Base-by-base conservation (phyloP, 192 early-diverging fungal species). In the Phycomyces blakesleeanus region DNA sequence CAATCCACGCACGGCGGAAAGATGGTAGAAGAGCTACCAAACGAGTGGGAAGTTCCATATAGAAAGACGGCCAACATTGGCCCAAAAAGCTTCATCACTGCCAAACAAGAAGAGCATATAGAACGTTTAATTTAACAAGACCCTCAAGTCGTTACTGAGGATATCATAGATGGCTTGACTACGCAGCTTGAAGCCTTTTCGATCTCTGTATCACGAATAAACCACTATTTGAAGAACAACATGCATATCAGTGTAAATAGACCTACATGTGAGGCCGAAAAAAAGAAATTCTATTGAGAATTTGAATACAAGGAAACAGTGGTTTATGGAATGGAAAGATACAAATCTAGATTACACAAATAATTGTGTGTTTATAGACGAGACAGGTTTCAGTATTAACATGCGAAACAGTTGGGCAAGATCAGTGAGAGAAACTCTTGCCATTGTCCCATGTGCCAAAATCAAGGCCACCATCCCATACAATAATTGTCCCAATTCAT, bases 311-410 rank as follows among this genome's bases (percentile, higher is more conserved):
- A 51, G 50, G 20, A 18, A 18, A 1, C 16, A 51, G 1, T 51
- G 50, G 50, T 51, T 51, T 51, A 51, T 51, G 50, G 20, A 51
- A 51, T 51, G 50, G 50, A 51, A 51, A 20, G 50, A 51, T 18
- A 2, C 50, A 2, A 20, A 20, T 20, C 50, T 51, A 1, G 50
- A 51, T 20, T 51, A 2, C 24, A 51, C 24, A 51, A 20, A 20
- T 18, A 34, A 34, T 34, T 34, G 29, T 34, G 29, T 34, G 3
- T 34, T 34, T 7, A 34, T 34, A 34, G 29, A 34, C 7, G 29
- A 34, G 7, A 34, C 29, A 2, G 29, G 29, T 7, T 34, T 34
- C 7, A 2, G 7, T 34, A 7, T 34, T 34, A 34, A 34, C 7
- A 34, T 34, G 29, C 29, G 29, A 34, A 5, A 5, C 7, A 34